Percentiles rank a stretch among this genome's conserved stretches.
phyloP scores from a whole-genome alignment of 495 filamentous ascomycete species.

The Apiosordaria backusii region DNA sequence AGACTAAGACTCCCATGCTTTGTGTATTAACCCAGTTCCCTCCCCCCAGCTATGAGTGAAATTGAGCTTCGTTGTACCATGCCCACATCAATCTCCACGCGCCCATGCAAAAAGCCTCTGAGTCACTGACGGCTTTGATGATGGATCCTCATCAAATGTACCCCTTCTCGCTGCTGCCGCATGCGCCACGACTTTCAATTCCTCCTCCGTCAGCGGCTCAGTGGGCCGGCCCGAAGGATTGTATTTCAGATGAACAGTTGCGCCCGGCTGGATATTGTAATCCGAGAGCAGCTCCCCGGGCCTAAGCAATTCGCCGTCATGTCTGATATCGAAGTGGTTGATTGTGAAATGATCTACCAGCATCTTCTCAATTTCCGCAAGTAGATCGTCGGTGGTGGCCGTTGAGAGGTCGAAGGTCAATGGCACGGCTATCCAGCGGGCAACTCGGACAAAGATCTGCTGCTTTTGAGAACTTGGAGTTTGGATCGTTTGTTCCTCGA shows the following conservation, averaged over 20 bases:
- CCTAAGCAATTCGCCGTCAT: not conserved
- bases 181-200: not conserved
- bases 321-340: too few relatives aligned
- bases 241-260: not conserved
- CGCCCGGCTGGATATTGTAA: not conserved
- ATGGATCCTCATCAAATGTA: too few relatives aligned
- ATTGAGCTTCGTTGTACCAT: too few relatives aligned
- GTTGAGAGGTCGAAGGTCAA: not conserved
- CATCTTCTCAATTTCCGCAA: not conserved
- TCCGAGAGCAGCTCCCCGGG: not conserved
- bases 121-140: too few relatives aligned
- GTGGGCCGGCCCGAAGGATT: too few relatives aligned
- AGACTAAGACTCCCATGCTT: too few relatives aligned
- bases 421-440: not conserved
- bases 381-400: not conserved
- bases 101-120: too few relatives aligned
- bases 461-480: not conserved
- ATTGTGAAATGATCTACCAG: not conserved
- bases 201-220: not conserved
- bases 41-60: too few relatives aligned
- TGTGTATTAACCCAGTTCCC: too few relatives aligned
- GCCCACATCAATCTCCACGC: too few relatives aligned
- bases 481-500: too few relatives aligned
- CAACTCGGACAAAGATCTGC: not conserved
- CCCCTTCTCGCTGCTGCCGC: too few relatives aligned